Percentiles rank a stretch among this genome's conserved stretches.
Conservation (phyloP, 495 filamentous ascomycete species). For the Melanomma pulvis-pyrius region DNA sequence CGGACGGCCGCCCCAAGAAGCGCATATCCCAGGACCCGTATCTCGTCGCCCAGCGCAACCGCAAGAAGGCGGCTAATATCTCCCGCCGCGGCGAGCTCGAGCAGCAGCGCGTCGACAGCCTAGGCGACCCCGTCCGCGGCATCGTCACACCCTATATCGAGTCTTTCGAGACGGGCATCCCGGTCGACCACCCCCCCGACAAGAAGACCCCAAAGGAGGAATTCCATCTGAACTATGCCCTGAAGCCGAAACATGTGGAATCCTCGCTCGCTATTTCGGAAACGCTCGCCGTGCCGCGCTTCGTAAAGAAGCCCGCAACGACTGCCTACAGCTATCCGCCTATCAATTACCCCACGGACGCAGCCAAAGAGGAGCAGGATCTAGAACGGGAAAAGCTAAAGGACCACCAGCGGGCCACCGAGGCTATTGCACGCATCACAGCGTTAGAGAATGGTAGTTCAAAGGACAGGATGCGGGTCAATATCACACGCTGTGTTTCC, state of each 20-base stretch:
- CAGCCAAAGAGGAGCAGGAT: not conserved
- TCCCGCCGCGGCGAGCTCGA: constrained; percentile 69
- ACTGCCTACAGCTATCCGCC: not conserved
- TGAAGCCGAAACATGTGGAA: constrained; percentile 66
- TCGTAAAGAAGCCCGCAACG: not conserved
- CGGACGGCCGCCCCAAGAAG: constrained; percentile 41
- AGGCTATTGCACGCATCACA: constrained; percentile 76
- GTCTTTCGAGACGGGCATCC: constrained; percentile 67
- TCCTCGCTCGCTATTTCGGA: constrained; percentile 65
- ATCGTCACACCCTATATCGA: constrained; percentile 78
- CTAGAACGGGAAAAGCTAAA: constrained; percentile 31
- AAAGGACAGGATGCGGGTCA: constrained; percentile 75
- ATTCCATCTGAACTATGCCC: constrained; percentile 69
- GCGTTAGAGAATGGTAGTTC: constrained; percentile 71
- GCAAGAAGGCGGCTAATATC: constrained; percentile 78
- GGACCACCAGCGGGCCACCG: constrained; percentile 58
- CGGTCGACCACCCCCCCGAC: constrained; percentile 38
- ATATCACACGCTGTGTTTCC: constrained; percentile 79
- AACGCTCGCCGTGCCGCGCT: constrained; percentile 52
- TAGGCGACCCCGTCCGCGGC: constrained; percentile 79
- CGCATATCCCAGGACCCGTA: constrained; percentile 65
- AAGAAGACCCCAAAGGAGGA: constrained; percentile 38
- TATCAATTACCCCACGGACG: not conserved
- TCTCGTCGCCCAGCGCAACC: constrained; percentile 69
- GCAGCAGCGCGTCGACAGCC: constrained; percentile 58